Conservation (phyloP, 257 asterid species). For the Solanum dulcamara region DNA sequence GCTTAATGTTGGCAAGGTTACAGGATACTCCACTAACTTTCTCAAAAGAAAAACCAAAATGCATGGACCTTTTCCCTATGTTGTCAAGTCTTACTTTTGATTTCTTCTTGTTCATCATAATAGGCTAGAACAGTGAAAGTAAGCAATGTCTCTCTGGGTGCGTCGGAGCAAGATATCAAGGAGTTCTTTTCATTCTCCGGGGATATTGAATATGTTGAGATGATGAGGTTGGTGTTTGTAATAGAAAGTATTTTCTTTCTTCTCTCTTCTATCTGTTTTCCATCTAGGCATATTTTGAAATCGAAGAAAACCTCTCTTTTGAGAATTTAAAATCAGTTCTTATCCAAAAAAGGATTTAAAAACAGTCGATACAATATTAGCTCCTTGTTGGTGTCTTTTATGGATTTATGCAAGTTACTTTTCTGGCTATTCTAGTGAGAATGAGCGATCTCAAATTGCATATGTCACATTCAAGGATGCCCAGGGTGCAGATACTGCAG, state of each 20-base stretch:
- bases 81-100: not conserved
- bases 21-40: not conserved
- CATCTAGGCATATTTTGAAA: not conserved
- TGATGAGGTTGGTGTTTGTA: conserved; percentile 34
- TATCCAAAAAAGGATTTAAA: not conserved
- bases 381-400: not conserved
- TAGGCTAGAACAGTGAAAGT: conserved; percentile 59
- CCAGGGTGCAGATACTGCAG: conserved; percentile 57
- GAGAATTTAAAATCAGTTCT: not conserved
- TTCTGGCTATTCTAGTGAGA: conserved; percentile 27
- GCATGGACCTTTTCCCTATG: not conserved
- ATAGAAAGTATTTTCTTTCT: not conserved
- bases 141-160: conserved; percentile 54
- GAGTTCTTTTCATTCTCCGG: conserved; percentile 79
- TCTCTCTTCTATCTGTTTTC: not conserved
- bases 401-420: not conserved
- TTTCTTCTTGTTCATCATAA: not conserved
- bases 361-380: not conserved
- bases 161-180: conserved; percentile 48
- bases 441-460: conserved; percentile 47
- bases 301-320: not conserved
- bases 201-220: conserved; percentile 43
- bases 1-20: not conserved
- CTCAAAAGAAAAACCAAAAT: not conserved
- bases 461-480: conserved; percentile 55